Evolutionary conservation across 805 yeast genomes (phyloP).

Genomic region (Allodekkera sacchari): DNA sequence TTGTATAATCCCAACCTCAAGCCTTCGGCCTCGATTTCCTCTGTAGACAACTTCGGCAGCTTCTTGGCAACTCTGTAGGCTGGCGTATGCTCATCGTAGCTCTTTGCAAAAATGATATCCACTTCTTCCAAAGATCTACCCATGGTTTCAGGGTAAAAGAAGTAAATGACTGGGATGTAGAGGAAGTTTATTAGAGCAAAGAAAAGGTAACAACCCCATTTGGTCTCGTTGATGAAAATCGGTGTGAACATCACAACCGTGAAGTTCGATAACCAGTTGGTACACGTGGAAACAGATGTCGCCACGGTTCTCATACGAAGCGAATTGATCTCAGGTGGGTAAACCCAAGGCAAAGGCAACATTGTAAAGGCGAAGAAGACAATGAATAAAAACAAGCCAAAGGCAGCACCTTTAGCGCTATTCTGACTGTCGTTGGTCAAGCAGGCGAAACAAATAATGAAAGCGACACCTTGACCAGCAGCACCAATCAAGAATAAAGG

Average conservation of each 20-base stretch:
- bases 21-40: conserved; percentile 56
- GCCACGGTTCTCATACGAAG: conserved; percentile 64
- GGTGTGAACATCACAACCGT: conserved; percentile 68
- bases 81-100: conserved; percentile 44
- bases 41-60: conserved; percentile 48
- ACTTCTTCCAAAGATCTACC: conserved; percentile 70
- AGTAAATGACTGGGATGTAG: conserved; percentile 55
- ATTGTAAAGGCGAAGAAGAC: conserved; percentile 44
- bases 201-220: conserved; percentile 62
- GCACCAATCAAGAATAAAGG: conserved; percentile 37
- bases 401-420: conserved; percentile 59
- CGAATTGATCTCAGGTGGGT: conserved; percentile 61
- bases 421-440: conserved; percentile 29
- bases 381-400: conserved; percentile 54
- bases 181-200: conserved; percentile 56
- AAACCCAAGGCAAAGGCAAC: conserved; percentile 45
- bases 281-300: conserved; percentile 51
- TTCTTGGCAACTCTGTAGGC: conserved; percentile 58
- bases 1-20: conserved; percentile 42
- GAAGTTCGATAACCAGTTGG: conserved; percentile 64
- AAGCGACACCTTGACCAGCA: conserved; percentile 39
- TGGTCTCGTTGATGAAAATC: conserved; percentile 37
- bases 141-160: conserved; percentile 71
- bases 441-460: conserved; percentile 43
- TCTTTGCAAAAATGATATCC: conserved; percentile 61